Conservation (phyloP, 805 yeast genomes). For the Pichia exigua region DNA sequence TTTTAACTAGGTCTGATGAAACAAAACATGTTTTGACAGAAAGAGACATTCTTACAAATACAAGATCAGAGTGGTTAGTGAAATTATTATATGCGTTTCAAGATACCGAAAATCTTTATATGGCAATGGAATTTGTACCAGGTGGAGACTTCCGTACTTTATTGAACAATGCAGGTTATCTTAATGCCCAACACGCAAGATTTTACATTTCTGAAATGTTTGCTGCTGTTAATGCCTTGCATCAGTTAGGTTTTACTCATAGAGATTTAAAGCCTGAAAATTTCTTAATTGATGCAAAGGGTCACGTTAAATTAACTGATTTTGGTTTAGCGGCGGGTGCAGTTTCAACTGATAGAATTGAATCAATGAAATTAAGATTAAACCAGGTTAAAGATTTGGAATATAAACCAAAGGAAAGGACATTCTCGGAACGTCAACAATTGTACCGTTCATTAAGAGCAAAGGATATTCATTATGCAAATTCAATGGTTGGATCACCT, state of each 20-base stretch:
- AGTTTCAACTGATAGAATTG: conserved; percentile 86
- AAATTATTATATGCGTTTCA: conserved; percentile 92
- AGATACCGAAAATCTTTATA: conserved; percentile 77
- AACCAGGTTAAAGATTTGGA: conserved; percentile 66
- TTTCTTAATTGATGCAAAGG: conserved; percentile 80
- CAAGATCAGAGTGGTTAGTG: conserved; percentile 93
- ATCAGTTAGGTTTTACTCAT: conserved; percentile 92
- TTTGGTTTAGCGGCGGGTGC: conserved; percentile 97
- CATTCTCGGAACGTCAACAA: conserved; percentile 80
- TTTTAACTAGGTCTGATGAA: conserved; percentile 84
- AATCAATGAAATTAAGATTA: conserved; percentile 72
- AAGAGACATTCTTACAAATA: conserved; percentile 92
- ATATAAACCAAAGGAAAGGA: conserved; percentile 57
- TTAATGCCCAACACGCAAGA: conserved; percentile 91
- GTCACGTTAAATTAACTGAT: conserved; percentile 90
- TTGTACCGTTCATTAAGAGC: conserved; percentile 74
- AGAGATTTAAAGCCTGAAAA: conserved; percentile 96
- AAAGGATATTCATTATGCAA: conserved; percentile 78
- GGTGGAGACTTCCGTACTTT: conserved; percentile 98
- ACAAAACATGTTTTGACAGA: conserved; percentile 94
- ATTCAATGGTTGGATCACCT: conserved; percentile 95
- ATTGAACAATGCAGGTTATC: conserved; percentile 83
- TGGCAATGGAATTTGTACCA: conserved; percentile 99
- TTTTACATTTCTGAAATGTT: conserved; percentile 96
- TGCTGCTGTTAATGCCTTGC: conserved; percentile 86